phyloP scores from a whole-genome alignment of 164 flowering plant species.

The Annona cherimola region DNA sequence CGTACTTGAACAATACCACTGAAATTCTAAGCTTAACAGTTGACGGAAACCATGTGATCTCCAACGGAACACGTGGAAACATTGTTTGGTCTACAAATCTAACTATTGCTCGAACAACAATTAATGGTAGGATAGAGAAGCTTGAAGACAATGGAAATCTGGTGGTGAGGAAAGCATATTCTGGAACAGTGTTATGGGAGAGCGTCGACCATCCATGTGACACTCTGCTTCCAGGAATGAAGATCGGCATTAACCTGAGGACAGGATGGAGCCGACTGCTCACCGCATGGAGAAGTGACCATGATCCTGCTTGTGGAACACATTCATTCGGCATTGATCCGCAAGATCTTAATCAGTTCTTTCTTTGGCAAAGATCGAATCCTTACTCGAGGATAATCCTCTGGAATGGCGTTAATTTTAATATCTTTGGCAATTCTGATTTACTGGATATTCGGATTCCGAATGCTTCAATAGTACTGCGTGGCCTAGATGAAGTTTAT shows the following conservation, averaged over 20 bases:
- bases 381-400: background rate
- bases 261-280: conserved; percentile 9
- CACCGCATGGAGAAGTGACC: conserved; percentile 30
- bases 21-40: no score
- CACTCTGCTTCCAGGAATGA: conserved; percentile 25
- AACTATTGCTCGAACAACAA: background rate
- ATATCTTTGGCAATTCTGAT: background rate
- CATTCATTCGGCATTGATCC: conserved; percentile 14
- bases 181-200: conserved; percentile 19
- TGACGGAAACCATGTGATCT: no score
- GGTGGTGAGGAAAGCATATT: conserved; percentile 6
- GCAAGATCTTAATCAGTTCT: conserved; percentile 6
- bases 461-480: background rate
- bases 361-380: background rate
- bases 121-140: conserved; percentile 5
- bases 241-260: conserved; percentile 9
- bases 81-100: conserved; percentile 5
- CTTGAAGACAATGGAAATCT: conserved; percentile 27
- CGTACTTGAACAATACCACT: no score
- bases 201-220: conserved; percentile 35
- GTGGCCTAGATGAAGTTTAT: background rate
- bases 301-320: conserved; percentile 30
- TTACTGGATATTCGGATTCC: background rate
- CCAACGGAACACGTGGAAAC: no score
- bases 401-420: conserved; percentile 3